phyloP scores from a whole-genome alignment of 164 flowering plant species.

The Sedum album region DNA sequence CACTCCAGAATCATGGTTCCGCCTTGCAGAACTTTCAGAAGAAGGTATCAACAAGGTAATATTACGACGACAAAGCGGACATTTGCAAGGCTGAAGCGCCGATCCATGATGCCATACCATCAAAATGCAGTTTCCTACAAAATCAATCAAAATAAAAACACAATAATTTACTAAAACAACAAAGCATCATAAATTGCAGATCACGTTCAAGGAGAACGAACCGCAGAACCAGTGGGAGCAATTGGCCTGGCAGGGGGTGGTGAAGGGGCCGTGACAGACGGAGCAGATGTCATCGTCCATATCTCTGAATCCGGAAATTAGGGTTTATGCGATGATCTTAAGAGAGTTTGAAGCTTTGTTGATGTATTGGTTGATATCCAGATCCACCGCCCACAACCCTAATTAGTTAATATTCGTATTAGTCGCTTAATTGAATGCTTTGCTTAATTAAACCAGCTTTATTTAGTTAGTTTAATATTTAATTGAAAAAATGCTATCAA shows the following conservation, averaged over 20 bases:
- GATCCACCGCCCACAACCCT: too few species aligned
- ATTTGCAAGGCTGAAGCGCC: constrained; percentile 68
- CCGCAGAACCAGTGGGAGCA: constrained; percentile 99
- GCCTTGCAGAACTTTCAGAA: constrained; percentile 31
- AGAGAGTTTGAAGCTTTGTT: too few species aligned
- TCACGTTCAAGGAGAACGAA: constrained; percentile 10
- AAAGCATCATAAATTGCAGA: neutral
- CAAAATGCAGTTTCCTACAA: constrained; percentile 63
- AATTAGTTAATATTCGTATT: too few species aligned
- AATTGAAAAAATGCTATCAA: too few species aligned
- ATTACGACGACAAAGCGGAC: constrained; percentile 80
- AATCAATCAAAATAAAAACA: neutral
- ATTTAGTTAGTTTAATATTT: too few species aligned
- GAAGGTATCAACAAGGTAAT: constrained; percentile 72
- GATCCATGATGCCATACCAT: constrained; percentile 76
- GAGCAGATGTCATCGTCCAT: constrained; percentile 50
- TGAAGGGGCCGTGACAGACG: constrained; percentile 62
- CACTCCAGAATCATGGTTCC: constrained; percentile 37
- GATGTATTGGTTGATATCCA: too few species aligned
- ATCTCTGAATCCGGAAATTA: neutral
- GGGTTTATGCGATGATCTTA: neutral
- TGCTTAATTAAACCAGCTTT: too few species aligned
- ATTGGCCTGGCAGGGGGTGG: constrained; percentile 78
- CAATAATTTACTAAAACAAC: neutral
- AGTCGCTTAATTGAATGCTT: too few species aligned